Conservation (phyloP, 163 green algal genomes). For the Coccomyxa subellipsoidea region DNA sequence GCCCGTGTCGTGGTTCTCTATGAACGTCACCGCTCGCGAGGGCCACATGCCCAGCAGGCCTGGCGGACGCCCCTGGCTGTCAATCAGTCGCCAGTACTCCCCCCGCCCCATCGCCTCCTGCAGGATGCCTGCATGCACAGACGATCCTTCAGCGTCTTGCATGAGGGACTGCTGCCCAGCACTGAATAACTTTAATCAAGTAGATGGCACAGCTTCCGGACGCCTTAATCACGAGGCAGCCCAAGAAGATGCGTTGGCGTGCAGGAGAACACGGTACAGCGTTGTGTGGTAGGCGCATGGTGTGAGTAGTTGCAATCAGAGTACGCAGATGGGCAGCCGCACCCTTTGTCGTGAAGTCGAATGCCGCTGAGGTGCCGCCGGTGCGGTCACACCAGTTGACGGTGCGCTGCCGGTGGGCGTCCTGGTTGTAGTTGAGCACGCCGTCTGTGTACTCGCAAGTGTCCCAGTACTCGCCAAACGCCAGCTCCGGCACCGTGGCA, state of each 20-base stretch:
- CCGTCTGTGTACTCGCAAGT: slow-evolving; percentile 90
- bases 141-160: too few species aligned
- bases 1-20: slow-evolving; percentile 60
- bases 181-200: too few species aligned
- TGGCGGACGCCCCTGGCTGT: slow-evolving; percentile 72
- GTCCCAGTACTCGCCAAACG: slow-evolving; percentile 96
- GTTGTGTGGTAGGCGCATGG: too few species aligned
- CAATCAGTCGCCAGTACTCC: slow-evolving; percentile 94
- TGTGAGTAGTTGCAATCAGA: too few species aligned
- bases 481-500: slow-evolving; percentile 79
- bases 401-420: slow-evolving; percentile 83
- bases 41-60: slow-evolving; percentile 88
- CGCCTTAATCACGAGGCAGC: too few species aligned
- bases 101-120: slow-evolving; percentile 81
- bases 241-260: too few species aligned
- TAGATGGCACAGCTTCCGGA: too few species aligned
- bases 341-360: slow-evolving; percentile 99
- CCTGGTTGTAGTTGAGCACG: slow-evolving; percentile 96
- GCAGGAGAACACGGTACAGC: too few species aligned
- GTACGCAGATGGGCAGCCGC: neutral
- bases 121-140: slow-evolving; percentile 60
- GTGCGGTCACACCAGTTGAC: slow-evolving; percentile 94
- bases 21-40: slow-evolving; percentile 86
- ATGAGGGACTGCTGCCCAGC: too few species aligned
- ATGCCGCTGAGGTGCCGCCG: slow-evolving; percentile 83